Base-by-base conservation (phyloP, 306 rosid species). In the Begonia peltatifolia region DNA sequence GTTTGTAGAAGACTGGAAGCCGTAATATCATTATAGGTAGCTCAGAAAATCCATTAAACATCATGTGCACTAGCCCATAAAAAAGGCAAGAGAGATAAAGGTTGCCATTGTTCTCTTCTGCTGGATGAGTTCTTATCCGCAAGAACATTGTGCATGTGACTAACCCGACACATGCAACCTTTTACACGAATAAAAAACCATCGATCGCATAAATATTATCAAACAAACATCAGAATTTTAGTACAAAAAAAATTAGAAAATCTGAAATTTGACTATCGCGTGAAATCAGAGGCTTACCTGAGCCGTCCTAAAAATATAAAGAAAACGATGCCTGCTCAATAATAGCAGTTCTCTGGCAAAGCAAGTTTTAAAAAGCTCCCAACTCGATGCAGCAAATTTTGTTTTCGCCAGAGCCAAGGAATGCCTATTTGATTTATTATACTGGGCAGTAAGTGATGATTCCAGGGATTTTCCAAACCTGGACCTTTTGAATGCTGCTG, bases 1-100 rank as follows among this genome's bases (percentile, higher is more conserved):
- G 94, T 79, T 87, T 87, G 71, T 79, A 84, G 55, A 84, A 87
- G 54, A 87, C 80, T 11, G 94, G 94, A 10, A 87, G 87, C 58
- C 96, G 82, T 30, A 77, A 47, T 63, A 87, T 79, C 86, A 77
- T 77, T n/a, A 87, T 73, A 58, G 94, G 76, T 10, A 87, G 73
- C 77, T 87, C 93, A 55, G 94, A 66, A 55, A 87, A 75, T 13
- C 94, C 96, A 62, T 87, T 87, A 30, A 87, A 87, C 94, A 87
- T 73, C 94, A 87, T 84, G 63, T 87, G 94, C 53, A 87, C 74
- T 69, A 87, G 59, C 68, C 93, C 96, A 50, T 68, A 87, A 66
- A 87, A 84, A 20, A 87, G 68, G 74, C 88, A 76, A 69, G 96
- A 67, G 41, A 84, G 86, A 69, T 87, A 87, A 14, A 84, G 87